Base-by-base conservation (phyloP, 345 rosid genomes). In the Lepidium africanum region DNA sequence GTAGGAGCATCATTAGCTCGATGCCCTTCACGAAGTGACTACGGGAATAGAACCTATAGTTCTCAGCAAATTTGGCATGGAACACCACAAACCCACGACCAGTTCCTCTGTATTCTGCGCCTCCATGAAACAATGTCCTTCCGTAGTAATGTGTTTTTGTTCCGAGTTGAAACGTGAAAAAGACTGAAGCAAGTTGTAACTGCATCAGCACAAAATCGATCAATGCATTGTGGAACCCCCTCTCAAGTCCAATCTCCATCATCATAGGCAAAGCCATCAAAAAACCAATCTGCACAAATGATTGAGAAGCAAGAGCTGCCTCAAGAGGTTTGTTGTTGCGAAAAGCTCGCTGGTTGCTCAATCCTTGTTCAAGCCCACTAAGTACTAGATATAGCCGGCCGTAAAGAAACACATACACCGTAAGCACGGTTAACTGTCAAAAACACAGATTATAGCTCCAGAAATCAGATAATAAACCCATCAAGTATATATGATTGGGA, bases 1-100 rank as follows among this genome's bases (percentile, higher is more conserved):
- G 62, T 39, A 87, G 81, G n/a, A 87, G 80, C 49, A 85, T 74
- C 86, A 84, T 66, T 69, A 87, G 70, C 59, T 87, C 93, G 6
- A 85, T 32, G 17, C 86, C 93, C 68, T 87, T 85, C 54, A 83
- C 87, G 33, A 87, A 87, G 71, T 87, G 93, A 74, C 88, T 83
- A 15, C 88, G 80, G 15, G 93, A 87, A 68, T 85, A 83, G 43
- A 83, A 71, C 63, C 93, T 76, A 62, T 85, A 85, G 63, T 84
- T 86, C 41, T 89, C 96, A 2, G 96, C 94, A 73, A 91, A 89
- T 61, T 87, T 91, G 51, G 90, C 96, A 71, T 91, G 96, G 76
- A 78, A 80, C 73, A 91, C 94, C 9, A 91, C 97, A 55, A 91
- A 91, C 8, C 97, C 97, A 11, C 97, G 89, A 9, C 97, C 97